Conservation (phyloP, 2,329 filamentous ascomycete species). For the Phyllosticta citrichinensis region DNA sequence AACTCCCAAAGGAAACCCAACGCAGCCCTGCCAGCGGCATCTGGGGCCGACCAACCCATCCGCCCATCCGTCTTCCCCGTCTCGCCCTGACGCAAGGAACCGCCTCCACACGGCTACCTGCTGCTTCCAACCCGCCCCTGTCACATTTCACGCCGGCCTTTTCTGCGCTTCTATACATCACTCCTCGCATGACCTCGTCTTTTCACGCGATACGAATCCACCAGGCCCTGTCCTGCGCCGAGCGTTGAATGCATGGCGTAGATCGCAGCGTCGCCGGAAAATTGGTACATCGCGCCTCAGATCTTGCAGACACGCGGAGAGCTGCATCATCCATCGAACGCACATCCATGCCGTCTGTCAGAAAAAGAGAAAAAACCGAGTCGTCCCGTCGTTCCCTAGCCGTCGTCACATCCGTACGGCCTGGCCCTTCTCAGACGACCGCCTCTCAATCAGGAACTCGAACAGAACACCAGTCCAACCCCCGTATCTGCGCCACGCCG, state of each 20-base stretch:
- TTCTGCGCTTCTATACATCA: background rate
- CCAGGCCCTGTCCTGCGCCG: background rate
- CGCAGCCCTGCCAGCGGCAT: background rate
- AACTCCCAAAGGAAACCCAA: background rate
- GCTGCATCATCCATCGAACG: background rate
- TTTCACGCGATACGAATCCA: background rate
- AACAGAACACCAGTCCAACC: background rate
- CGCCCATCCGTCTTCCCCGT: slow-evolving; percentile 2
- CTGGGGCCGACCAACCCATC: background rate
- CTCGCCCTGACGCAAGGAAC: slow-evolving; percentile 8
- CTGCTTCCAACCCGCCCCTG: background rate
- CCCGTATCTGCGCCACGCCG: background rate
- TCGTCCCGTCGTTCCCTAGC: background rate
- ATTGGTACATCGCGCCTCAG: background rate
- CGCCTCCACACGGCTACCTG: background rate
- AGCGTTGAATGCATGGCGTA: background rate
- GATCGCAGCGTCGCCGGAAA: background rate
- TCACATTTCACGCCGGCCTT: background rate
- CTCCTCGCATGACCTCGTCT: background rate
- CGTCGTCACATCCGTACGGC: background rate
- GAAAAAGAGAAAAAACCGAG: background rate
- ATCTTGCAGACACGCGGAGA: background rate
- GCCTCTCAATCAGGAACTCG: background rate
- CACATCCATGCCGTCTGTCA: background rate
- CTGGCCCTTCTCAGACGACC: background rate